These are phyloP conservation scores for Solanum bukasovii DNA, from an alignment of 257 asterid species.

Conservation along the genomic window DNA sequence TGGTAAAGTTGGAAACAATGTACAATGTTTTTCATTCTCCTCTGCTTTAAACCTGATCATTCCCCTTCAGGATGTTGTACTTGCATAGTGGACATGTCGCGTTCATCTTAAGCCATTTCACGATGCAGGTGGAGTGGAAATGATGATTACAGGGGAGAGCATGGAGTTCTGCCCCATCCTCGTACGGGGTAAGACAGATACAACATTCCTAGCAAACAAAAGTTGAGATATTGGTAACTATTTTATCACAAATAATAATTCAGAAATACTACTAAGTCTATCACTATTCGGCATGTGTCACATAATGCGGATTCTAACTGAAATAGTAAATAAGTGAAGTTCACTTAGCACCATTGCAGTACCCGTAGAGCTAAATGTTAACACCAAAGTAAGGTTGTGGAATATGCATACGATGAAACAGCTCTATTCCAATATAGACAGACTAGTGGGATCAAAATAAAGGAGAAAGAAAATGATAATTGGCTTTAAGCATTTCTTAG, in stretches of 20 bases:
- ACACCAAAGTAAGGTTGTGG: background rate
- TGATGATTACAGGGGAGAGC: slow-evolving; percentile 86
- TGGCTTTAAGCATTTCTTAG: background rate
- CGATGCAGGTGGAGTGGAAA: slow-evolving; percentile 68
- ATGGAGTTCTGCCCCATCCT: slow-evolving; percentile 69
- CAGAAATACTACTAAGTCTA: background rate
- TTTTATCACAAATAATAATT: background rate
- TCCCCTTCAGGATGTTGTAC: slow-evolving; percentile 92
- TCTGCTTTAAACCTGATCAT: slow-evolving; percentile 49
- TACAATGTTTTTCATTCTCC: background rate
- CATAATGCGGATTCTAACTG: background rate
- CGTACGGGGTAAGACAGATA: slow-evolving; percentile 73
- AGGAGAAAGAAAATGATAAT: background rate
- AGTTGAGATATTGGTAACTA: background rate
- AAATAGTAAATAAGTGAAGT: background rate
- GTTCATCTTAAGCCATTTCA: slow-evolving; percentile 96
- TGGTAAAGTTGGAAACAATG: too few species aligned
- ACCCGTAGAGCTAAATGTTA: background rate
- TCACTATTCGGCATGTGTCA: background rate
- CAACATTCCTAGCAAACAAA: slow-evolving; percentile 73
- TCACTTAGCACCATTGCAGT: background rate
- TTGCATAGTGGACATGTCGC: slow-evolving; percentile 98
- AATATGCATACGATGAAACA: background rate
- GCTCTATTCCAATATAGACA: background rate
- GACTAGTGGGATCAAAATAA: background rate